These are phyloP conservation scores for Piper betle DNA, from an alignment of 164 flowering plant species.

Conservation along the genomic window DNA sequence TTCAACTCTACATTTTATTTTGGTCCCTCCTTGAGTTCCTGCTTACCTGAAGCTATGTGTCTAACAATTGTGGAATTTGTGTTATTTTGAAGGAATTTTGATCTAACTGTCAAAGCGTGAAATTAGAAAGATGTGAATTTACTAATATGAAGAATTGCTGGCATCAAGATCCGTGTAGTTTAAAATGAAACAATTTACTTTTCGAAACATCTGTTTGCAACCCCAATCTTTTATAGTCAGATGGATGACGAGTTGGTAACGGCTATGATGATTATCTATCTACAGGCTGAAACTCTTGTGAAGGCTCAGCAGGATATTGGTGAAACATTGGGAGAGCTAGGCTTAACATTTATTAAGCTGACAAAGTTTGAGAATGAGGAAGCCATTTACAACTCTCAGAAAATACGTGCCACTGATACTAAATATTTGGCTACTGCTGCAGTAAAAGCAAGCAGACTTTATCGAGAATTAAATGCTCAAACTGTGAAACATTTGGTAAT, in stretches of 20 bases:
- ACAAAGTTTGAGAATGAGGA: conserved; percentile 82
- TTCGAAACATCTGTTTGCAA: too few species aligned
- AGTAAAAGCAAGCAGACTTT: conserved; percentile 86
- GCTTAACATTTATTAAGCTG: conserved; percentile 74
- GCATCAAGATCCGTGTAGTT: too few species aligned
- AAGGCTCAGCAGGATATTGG: conserved; percentile 97
- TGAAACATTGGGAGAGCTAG: conserved; percentile 88
- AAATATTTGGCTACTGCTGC: conserved; percentile 80
- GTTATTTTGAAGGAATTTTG: too few species aligned
- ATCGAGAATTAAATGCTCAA: conserved; percentile 75
- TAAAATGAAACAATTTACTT: too few species aligned
- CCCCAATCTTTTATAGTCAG: too few species aligned
- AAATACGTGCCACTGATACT: conserved; percentile 35
- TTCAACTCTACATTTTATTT: too few species aligned
- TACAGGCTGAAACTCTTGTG: conserved; percentile 81
- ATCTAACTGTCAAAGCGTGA: too few species aligned
- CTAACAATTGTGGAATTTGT: too few species aligned
- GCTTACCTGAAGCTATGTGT: too few species aligned
- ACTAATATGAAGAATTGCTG: too few species aligned
- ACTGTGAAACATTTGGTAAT: conserved; percentile 90
- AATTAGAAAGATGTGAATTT: too few species aligned
- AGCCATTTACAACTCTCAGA: conserved; percentile 51
- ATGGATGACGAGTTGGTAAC: neutral
- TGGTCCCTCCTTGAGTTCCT: too few species aligned
- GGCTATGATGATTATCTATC: neutral